Evolutionary conservation across 2,329 filamentous ascomycete genomes (phyloP).

Genomic region (Verticillium nubilum): DNA sequence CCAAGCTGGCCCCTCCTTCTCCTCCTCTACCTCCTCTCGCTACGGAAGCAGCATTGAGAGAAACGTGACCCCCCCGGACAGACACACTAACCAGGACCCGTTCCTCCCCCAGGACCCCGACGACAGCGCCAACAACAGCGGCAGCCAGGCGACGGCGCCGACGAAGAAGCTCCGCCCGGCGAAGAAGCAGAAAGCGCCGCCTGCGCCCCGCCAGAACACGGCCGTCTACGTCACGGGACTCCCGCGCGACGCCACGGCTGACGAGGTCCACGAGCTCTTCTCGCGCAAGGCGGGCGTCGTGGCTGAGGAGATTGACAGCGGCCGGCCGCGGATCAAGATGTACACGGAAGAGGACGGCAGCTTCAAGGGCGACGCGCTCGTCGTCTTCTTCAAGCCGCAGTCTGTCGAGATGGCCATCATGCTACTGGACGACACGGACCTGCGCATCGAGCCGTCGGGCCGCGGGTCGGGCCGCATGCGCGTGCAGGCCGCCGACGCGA

Average conservation of each 20-base stretch:
- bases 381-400: constrained; percentile 93
- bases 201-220: constrained; percentile 65
- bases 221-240: constrained; percentile 90
- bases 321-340: constrained; percentile 84
- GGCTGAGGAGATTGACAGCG: constrained; percentile 87
- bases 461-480: constrained; percentile 61
- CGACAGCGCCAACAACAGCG: constrained; percentile 28
- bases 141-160: not conserved
- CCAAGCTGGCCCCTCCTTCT: not conserved
- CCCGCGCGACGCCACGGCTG: constrained; percentile 69
- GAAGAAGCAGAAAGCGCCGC: constrained; percentile 41
- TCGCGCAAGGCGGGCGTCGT: constrained; percentile 82
- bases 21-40: not conserved
- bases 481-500: constrained; percentile 80
- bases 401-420: constrained; percentile 83
- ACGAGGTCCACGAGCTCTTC: constrained; percentile 81
- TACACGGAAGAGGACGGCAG: constrained; percentile 76
- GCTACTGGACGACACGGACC: constrained; percentile 76
- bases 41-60: not conserved
- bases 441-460: constrained; percentile 56
- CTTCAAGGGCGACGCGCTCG: constrained; percentile 89
- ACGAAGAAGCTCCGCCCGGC: constrained; percentile 23
- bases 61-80: not conserved
- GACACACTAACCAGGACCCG: not conserved
- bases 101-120: not conserved